These are phyloP conservation scores for Agrocybe pediades DNA, from an alignment of 768 basidiomycete species.

Conservation along the genomic window DNA sequence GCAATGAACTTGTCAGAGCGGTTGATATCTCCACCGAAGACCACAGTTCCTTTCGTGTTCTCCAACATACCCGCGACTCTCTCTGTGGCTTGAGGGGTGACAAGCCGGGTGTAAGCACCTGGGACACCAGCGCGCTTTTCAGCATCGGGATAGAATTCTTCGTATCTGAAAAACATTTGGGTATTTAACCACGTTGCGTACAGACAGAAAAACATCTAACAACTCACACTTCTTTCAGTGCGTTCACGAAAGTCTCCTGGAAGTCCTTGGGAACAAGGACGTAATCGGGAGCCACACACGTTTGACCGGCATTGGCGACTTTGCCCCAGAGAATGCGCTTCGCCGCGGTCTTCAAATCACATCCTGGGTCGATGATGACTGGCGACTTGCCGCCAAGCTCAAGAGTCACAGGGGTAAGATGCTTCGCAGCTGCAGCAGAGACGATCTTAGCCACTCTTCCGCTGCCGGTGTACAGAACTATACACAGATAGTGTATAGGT, in stretches of 20 bases:
- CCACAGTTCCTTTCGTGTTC: constrained; percentile 64
- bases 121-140: constrained; percentile 39
- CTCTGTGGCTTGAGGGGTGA: constrained; percentile 46
- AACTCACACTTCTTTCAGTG: constrained; percentile 42
- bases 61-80: constrained; percentile 67
- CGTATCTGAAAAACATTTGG: constrained; percentile 36
- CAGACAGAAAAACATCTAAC: neutral
- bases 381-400: constrained; percentile 67
- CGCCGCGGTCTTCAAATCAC: constrained; percentile 66
- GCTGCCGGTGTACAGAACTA: constrained; percentile 68
- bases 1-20: constrained; percentile 63
- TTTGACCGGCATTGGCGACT: constrained; percentile 73
- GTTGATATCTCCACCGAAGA: constrained; percentile 64
- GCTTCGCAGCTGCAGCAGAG: constrained; percentile 74
- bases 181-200: neutral
- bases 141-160: constrained; percentile 58
- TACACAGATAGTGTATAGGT: neutral
- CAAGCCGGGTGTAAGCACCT: constrained; percentile 50
- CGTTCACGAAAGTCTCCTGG: constrained; percentile 47
- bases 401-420: constrained; percentile 64
- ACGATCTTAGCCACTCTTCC: constrained; percentile 68
- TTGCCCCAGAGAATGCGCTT: constrained; percentile 86
- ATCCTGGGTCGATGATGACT: constrained; percentile 69
- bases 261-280: constrained; percentile 47
- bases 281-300: constrained; percentile 68